phyloP scores from a whole-genome alignment of 2,329 filamentous ascomycete genomes.

The Lasiodiplodia gonubiensis region DNA sequence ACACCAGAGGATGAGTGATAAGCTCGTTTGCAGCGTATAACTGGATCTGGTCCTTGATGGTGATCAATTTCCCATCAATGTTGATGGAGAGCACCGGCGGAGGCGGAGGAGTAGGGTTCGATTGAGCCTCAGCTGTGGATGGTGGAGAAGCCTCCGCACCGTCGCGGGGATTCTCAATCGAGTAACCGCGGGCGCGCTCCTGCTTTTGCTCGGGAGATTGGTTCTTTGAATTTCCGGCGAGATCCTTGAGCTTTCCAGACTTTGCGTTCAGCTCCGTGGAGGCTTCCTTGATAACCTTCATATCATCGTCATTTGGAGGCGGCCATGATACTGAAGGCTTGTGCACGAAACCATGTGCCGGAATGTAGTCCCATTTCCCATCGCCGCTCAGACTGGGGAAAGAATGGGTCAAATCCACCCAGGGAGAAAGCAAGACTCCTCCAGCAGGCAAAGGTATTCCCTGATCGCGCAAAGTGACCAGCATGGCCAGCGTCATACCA shows the following conservation, averaged over 20 bases:
- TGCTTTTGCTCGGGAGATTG: slow-evolving; percentile 37
- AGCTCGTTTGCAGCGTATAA: slow-evolving; percentile 85
- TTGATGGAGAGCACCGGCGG: slow-evolving; percentile 62
- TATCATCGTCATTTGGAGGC: slow-evolving; percentile 80
- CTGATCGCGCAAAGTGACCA: slow-evolving; percentile 82
- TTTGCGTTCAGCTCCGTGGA: slow-evolving; percentile 22
- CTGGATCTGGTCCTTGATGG: slow-evolving; percentile 91
- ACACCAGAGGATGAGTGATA: slow-evolving; percentile 85
- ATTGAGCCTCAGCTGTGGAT: background rate
- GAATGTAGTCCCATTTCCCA: slow-evolving; percentile 83
- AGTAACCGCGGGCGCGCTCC: slow-evolving; percentile 45
- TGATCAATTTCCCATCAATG: slow-evolving; percentile 70
- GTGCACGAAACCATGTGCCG: slow-evolving; percentile 84
- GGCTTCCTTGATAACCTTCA: slow-evolving; percentile 54
- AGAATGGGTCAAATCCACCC: slow-evolving; percentile 94
- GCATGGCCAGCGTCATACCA: slow-evolving; percentile 81
- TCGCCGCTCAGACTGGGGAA: slow-evolving; percentile 86
- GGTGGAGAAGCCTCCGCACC: background rate
- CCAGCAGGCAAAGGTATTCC: slow-evolving; percentile 85
- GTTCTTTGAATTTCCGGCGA: slow-evolving; percentile 21
- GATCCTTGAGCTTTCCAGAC: slow-evolving; percentile 24
- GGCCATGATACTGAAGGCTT: slow-evolving; percentile 92
- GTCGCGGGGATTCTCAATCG: slow-evolving; percentile 32
- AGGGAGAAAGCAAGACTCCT: slow-evolving; percentile 88
- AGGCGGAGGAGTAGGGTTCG: slow-evolving; percentile 7